A percentile compares a stretch with the other conserved stretches of the same genome.
Evolutionary conservation across 75 land plant genomes (phyloP).

Genomic region (Cupressus sempervirens): DNA sequence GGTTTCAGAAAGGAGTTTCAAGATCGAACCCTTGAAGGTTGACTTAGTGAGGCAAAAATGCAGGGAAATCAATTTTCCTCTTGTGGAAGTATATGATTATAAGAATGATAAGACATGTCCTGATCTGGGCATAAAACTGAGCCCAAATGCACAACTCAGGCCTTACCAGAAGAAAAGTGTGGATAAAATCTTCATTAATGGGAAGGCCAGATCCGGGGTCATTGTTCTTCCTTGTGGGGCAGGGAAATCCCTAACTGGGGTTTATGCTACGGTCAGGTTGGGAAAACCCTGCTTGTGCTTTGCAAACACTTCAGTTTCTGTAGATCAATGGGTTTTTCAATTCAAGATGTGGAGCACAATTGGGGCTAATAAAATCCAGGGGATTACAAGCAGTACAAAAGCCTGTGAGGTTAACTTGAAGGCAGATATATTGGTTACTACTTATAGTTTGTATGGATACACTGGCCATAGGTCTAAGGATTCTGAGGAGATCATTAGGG

Average conservation of each 20-base stretch:
- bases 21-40: conserved; percentile 3
- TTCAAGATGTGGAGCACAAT: conserved; percentile 19
- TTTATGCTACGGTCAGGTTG: conserved; percentile 16
- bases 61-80: conserved; percentile 21
- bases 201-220: conserved; percentile 19
- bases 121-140: conserved; percentile 13
- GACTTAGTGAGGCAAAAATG: conserved; percentile 16
- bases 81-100: conserved; percentile 18
- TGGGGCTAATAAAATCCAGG: conserved; percentile 11
- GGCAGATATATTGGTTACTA: conserved; percentile 18
- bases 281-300: conserved; percentile 22
- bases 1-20: not conserved
- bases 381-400: conserved; percentile 18
- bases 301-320: conserved; percentile 19
- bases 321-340: conserved; percentile 23
- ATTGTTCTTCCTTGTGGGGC: conserved; percentile 29
- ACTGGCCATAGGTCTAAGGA: conserved; percentile 27
- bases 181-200: conserved; percentile 23
- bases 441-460: conserved; percentile 23
- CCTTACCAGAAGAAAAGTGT: conserved; percentile 23
- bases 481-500: conserved; percentile 15
- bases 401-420: conserved; percentile 8
- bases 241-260: conserved; percentile 20
- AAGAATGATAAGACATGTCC: conserved; percentile 13
- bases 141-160: conserved; percentile 16